A percentile compares a stretch with the other conserved stretches of the same genome.
Conservation (phyloP, 306 rosid species). For the Abrus pulchellus region DNA sequence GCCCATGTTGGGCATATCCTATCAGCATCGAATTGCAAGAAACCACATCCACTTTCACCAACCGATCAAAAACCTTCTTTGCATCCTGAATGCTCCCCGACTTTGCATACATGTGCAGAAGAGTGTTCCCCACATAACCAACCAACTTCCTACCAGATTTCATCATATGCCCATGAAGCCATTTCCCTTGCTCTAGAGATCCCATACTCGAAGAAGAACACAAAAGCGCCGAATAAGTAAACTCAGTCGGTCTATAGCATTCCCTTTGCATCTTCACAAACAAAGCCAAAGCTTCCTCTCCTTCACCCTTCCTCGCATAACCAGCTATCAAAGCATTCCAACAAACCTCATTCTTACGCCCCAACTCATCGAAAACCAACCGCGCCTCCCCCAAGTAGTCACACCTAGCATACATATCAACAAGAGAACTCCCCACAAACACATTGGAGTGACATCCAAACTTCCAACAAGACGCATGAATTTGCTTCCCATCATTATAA, state of each 20-base stretch:
- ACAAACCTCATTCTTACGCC: conserved; percentile 58
- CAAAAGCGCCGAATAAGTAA: conserved; percentile 58
- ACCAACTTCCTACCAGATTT: conserved; percentile 53
- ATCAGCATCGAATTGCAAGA: conserved; percentile 65
- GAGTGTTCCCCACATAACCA: conserved; percentile 63
- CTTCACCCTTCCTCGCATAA: conserved; percentile 55
- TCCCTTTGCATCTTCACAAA: conserved; percentile 61
- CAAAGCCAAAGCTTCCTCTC: conserved; percentile 53
- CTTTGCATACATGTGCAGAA: conserved; percentile 68
- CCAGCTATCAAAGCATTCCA: conserved; percentile 65
- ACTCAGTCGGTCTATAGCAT: conserved; percentile 51
- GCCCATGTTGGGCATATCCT: conserved; percentile 67
- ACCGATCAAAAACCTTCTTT: conserved; percentile 53
- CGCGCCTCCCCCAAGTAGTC: conserved; percentile 55
- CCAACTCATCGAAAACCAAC: conserved; percentile 52
- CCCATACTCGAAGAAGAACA: conserved; percentile 51
- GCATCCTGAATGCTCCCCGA: conserved; percentile 64
- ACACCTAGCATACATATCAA: conserved; percentile 66
- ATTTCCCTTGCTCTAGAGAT: conserved; percentile 62
- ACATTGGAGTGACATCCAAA: conserved; percentile 51
- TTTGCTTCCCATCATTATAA: conserved; percentile 53
- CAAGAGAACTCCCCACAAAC: conserved; percentile 65
- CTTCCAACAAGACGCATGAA: conserved; percentile 58
- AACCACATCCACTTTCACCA: conserved; percentile 53
- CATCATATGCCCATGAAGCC: conserved; percentile 59